phyloP scores from a whole-genome alignment of 1,139 yeast species.

The Lodderomyces metapsilosis region DNA sequence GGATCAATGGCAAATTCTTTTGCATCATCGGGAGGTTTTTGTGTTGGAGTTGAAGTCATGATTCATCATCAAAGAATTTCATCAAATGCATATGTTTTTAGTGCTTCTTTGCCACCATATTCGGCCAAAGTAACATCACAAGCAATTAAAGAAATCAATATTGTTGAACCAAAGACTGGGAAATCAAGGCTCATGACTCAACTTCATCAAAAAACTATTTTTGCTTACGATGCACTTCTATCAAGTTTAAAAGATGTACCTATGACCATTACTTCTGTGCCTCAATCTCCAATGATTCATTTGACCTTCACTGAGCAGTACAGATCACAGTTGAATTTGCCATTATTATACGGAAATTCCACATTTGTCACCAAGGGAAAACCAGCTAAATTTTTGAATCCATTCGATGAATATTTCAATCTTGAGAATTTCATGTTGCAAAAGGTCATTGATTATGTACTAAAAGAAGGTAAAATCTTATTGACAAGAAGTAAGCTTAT shows the following conservation, averaged over 20 bases:
- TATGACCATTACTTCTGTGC: constrained; percentile 56
- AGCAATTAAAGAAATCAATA: constrained; percentile 45
- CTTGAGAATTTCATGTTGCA: constrained; percentile 64
- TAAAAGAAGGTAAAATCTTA: constrained; percentile 52
- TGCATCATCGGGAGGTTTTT: constrained; percentile 94
- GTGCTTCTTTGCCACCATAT: constrained; percentile 94
- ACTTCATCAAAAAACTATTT: constrained; percentile 26
- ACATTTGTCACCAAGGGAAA: constrained; percentile 39
- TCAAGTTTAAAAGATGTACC: constrained; percentile 19
- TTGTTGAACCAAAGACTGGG: constrained; percentile 32
- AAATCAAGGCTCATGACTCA: constrained; percentile 28
- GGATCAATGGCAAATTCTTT: constrained; percentile 84
- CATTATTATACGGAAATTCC: constrained; percentile 47
- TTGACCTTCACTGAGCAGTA: constrained; percentile 48
- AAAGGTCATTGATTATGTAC: constrained; percentile 54
- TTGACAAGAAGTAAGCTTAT: constrained; percentile 70
- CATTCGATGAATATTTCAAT: constrained; percentile 47
- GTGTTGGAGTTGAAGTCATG: constrained; percentile 83
- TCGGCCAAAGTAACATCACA: constrained; percentile 73
- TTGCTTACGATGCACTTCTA: constrained; percentile 17
- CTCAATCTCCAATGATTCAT: constrained; percentile 67
- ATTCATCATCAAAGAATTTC: constrained; percentile 79
- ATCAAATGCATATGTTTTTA: constrained; percentile 85
- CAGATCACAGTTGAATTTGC: constrained; percentile 44
- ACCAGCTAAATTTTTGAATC: constrained; percentile 32